Evolutionary conservation across 2,329 filamentous ascomycete species (phyloP).

Genomic region (Leptographium wingfieldii): DNA sequence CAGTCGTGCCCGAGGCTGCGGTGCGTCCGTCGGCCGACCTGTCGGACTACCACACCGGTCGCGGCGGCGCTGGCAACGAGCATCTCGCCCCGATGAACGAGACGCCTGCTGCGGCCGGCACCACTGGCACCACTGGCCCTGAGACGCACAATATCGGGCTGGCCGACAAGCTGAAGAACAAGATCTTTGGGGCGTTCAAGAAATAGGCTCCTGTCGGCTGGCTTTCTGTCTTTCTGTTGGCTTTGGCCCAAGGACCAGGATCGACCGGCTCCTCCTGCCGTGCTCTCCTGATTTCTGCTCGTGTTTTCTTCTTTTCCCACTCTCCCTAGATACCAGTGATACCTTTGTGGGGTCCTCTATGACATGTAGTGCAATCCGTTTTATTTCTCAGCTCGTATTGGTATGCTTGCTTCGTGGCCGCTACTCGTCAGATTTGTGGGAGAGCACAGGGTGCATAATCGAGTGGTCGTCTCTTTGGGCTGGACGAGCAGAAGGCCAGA

Average conservation of each 20-base stretch:
- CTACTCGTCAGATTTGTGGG: too few species aligned
- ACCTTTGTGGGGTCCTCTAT: not conserved
- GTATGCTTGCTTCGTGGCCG: too few species aligned
- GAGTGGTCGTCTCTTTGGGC: too few species aligned
- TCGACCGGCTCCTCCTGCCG: not conserved
- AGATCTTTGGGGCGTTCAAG: conserved; percentile 38
- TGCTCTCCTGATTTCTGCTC: not conserved
- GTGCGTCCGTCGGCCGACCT: conserved; percentile 34
- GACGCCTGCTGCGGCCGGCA: conserved; percentile 13
- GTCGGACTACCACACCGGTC: conserved; percentile 43
- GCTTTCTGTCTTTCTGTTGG: not conserved
- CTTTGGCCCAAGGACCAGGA: not conserved
- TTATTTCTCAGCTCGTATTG: too few species aligned
- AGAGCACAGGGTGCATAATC: too few species aligned
- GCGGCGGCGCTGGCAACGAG: conserved; percentile 48
- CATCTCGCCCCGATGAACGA: conserved; percentile 21
- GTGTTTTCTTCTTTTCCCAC: not conserved
- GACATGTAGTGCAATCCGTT: not conserved
- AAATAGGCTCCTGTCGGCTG: conserved; percentile 19
- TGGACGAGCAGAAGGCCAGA: too few species aligned
- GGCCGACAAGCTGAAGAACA: conserved; percentile 45
- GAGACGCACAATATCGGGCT: conserved; percentile 25
- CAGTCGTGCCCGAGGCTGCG: conserved; percentile 40
- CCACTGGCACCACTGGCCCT: not conserved
- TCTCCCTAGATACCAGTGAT: not conserved